Conservation (phyloP, 1,139 yeast species). For the Nakaseomyces delphensis region DNA sequence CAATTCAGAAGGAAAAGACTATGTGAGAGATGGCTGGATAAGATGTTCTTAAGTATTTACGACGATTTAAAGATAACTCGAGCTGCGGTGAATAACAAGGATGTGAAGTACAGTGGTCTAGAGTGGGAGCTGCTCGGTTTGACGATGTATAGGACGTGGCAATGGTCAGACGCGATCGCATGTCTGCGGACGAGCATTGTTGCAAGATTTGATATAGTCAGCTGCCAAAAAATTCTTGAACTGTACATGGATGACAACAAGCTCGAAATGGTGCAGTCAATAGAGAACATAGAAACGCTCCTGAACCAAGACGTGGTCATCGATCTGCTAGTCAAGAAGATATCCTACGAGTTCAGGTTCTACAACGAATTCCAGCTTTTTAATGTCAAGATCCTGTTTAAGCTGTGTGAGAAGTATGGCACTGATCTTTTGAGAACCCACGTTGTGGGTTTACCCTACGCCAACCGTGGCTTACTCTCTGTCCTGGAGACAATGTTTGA, state of each 20-base stretch:
- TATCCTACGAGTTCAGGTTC: slow-evolving; percentile 35
- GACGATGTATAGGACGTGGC: slow-evolving; percentile 70
- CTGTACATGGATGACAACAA: slow-evolving; percentile 23
- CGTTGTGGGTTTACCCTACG: slow-evolving; percentile 25
- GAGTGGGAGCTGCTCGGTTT: slow-evolving; percentile 94
- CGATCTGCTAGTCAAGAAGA: slow-evolving; percentile 27
- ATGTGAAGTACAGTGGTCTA: slow-evolving; percentile 66
- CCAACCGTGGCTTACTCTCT: slow-evolving; percentile 18
- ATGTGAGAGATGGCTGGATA: slow-evolving; percentile 93
- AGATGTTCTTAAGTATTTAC: slow-evolving; percentile 73
- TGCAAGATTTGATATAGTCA: slow-evolving; percentile 62
- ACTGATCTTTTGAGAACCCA: slow-evolving; percentile 31
- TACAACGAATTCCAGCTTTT: slow-evolving; percentile 33
- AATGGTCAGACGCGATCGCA: slow-evolving; percentile 68
- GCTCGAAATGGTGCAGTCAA: not conserved
- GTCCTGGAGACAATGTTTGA: slow-evolving; percentile 21
- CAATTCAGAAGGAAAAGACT: slow-evolving; percentile 59
- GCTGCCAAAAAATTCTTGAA: slow-evolving; percentile 33
- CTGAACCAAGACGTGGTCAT: slow-evolving; percentile 30
- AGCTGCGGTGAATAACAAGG: slow-evolving; percentile 61
- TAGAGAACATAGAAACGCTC: slow-evolving; percentile 8
- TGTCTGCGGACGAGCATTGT: slow-evolving; percentile 69
- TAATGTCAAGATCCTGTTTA: slow-evolving; percentile 28
- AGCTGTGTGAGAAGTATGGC: slow-evolving; percentile 27
- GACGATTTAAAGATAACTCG: slow-evolving; percentile 83